These are phyloP conservation scores for Sequoia sempervirens DNA, from an alignment of 75 land plant genomes.

Conservation along the genomic window DNA sequence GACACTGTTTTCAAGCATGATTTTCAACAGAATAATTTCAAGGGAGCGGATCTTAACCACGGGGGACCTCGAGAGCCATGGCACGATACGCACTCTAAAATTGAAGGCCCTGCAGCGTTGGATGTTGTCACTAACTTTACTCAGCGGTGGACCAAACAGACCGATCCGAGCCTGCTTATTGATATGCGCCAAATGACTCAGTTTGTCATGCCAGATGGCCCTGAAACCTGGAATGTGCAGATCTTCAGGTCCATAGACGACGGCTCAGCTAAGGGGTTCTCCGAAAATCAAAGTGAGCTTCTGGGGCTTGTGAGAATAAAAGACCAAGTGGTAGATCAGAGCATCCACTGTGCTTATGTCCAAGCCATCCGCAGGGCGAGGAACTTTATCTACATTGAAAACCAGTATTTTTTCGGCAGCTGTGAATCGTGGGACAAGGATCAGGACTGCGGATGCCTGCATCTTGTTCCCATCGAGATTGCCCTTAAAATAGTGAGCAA, in stretches of 20 bases:
- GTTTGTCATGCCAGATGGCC: conserved; percentile 9
- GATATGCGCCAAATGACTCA: background rate
- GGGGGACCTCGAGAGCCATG: conserved; percentile 66
- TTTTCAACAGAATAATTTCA: conserved; percentile 34
- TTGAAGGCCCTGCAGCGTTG: conserved; percentile 52
- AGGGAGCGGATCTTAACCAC: conserved; percentile 17
- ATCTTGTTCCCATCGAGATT: conserved; percentile 71
- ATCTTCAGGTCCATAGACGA: conserved; percentile 75
- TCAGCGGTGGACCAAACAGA: conserved; percentile 44
- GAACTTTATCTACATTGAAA: conserved; percentile 81
- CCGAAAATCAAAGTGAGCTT: conserved; percentile 4
- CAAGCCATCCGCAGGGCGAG: conserved; percentile 77
- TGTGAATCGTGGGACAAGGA: conserved; percentile 65
- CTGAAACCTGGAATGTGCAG: conserved; percentile 66
- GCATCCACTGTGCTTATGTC: conserved; percentile 81
- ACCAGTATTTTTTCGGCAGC: conserved; percentile 87
- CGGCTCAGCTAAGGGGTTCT: conserved; percentile 40
- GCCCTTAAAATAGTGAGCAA: conserved; percentile 69
- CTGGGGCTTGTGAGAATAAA: conserved; percentile 37
- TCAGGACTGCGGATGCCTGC: conserved; percentile 51
- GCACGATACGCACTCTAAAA: conserved; percentile 44
- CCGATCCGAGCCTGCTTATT: background rate
- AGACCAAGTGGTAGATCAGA: conserved; percentile 29
- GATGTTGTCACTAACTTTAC: conserved; percentile 49
- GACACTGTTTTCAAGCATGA: conserved; percentile 29